Base-by-base conservation (phyloP, 1,139 yeast genomes). In the Scheffersomyces insectosa region DNA sequence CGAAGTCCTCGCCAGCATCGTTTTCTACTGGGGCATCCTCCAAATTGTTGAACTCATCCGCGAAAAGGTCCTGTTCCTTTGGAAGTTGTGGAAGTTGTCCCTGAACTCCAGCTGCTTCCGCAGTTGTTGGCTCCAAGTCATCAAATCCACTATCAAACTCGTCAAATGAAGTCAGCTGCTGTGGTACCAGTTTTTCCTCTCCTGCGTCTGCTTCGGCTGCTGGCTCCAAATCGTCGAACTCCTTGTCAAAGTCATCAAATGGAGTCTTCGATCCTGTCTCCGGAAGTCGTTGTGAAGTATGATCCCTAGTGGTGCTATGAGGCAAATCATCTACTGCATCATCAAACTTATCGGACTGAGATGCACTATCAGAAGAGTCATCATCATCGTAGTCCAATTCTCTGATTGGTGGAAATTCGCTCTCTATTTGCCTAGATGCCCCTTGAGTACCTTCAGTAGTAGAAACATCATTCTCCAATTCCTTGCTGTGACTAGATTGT, bases 351-450 rank as follows among this genome's bases (percentile, higher is more conserved):
- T 64, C 70, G 8, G 59, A 65, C 28, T 56, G 65, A 4, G 55
- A 53, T 31, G 67, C 69, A 13, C 48, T 51, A 28, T 51, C 56
- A 20, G 51, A 52, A 0, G 72, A 66, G 25, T 63, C 63, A 51
- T 82, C 79, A 49, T 84, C 89, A 47, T 79, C 80, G 42, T 76
- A 73, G 23, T 81, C 83, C 35, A 84, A 64, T 52, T 85, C 88
- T 52, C 75, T 72, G 40, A 85, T 82, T 28, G 93, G 88, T 10
- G 93, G 93, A 61, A 85, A 85, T 51, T 85, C 90, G 12, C 74
- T 75, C 15, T 70, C 65, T 6, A 49, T 40, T 11, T 13, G 30
- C n/a, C n/a, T 40, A 15, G 36, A 15, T 30, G 29, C 9, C 28
- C 13, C 28, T 31, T 13, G 35, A 4, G 44, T 16, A 4, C 5